These are phyloP conservation scores for Suhomyces anneliseae DNA, from an alignment of 1,139 yeast genomes.

Conservation along the genomic window DNA sequence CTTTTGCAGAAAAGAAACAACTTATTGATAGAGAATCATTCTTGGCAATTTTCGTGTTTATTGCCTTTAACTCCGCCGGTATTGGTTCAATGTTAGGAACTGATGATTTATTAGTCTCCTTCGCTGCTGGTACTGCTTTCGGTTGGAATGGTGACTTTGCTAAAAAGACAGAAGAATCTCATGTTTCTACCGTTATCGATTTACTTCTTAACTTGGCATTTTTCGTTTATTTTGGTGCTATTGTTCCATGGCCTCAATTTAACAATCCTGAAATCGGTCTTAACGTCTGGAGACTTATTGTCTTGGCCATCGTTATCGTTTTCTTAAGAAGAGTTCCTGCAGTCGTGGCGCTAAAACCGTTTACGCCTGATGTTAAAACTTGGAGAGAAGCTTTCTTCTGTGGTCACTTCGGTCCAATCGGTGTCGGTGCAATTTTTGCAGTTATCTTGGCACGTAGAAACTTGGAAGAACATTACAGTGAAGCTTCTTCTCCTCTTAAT, in stretches of 20 bases:
- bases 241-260: slow-evolving; percentile 89
- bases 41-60: slow-evolving; percentile 81
- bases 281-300: slow-evolving; percentile 79
- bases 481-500: slow-evolving; percentile 61
- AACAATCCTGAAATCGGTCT: slow-evolving; percentile 67
- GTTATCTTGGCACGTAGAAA: slow-evolving; percentile 81
- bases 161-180: slow-evolving; percentile 82
- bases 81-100: slow-evolving; percentile 90
- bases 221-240: slow-evolving; percentile 91
- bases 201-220: slow-evolving; percentile 79
- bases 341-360: slow-evolving; percentile 69
- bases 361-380: slow-evolving; percentile 88
- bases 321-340: slow-evolving; percentile 88
- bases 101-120: slow-evolving; percentile 89
- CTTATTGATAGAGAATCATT: slow-evolving; percentile 93
- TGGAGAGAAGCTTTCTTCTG: slow-evolving; percentile 97
- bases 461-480: slow-evolving; percentile 57
- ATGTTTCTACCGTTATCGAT: slow-evolving; percentile 91
- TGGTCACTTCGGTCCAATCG: slow-evolving; percentile 98
- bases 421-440: slow-evolving; percentile 95
- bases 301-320: slow-evolving; percentile 81
- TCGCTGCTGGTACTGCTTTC: slow-evolving; percentile 95
- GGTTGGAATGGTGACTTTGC: slow-evolving; percentile 98
- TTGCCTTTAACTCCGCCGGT: slow-evolving; percentile 90
- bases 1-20: slow-evolving; percentile 71